Evolutionary conservation across 345 rosid species (phyloP).

Genomic region (Arabidopsis thaliana): DNA sequence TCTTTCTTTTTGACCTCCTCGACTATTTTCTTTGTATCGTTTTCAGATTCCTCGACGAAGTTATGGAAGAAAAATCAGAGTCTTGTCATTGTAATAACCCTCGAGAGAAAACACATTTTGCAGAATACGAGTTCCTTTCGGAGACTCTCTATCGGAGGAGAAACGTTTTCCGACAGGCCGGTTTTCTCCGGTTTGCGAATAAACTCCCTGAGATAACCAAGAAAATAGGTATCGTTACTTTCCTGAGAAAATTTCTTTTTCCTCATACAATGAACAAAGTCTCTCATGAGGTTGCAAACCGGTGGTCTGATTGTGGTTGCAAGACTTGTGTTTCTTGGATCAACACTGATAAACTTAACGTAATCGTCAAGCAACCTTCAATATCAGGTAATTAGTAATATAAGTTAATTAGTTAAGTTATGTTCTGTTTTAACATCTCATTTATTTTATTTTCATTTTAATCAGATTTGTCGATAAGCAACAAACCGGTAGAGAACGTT

Average conservation of each 20-base stretch:
- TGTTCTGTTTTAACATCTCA: neutral
- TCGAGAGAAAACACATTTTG: conserved; percentile 15
- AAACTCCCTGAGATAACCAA: conserved; percentile 46
- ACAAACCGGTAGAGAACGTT: conserved; percentile 58
- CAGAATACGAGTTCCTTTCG: conserved; percentile 39
- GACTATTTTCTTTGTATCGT: conserved; percentile 57
- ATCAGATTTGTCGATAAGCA: conserved; percentile 34
- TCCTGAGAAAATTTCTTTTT: conserved; percentile 27
- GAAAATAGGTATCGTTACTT: conserved; percentile 26
- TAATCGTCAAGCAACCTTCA: conserved; percentile 56
- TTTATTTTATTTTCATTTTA: neutral
- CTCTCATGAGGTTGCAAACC: conserved; percentile 27
- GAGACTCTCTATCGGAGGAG: conserved; percentile 65
- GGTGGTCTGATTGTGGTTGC: conserved; percentile 89
- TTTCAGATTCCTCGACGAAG: conserved; percentile 56
- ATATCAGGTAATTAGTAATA: conserved; percentile 48
- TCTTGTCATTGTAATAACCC: conserved; percentile 53
- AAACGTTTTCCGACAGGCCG: conserved; percentile 55
- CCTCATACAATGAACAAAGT: conserved; percentile 15
- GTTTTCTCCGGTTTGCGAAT: conserved; percentile 46
- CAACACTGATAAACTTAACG: conserved; percentile 55
- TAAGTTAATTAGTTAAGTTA: neutral
- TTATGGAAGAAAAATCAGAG: conserved; percentile 54
- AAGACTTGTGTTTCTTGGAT: conserved; percentile 66
- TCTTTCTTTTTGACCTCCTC: conserved; percentile 62